These are phyloP conservation scores for Vicia villosa DNA, from an alignment of 306 rosid species.

Conservation along the genomic window DNA sequence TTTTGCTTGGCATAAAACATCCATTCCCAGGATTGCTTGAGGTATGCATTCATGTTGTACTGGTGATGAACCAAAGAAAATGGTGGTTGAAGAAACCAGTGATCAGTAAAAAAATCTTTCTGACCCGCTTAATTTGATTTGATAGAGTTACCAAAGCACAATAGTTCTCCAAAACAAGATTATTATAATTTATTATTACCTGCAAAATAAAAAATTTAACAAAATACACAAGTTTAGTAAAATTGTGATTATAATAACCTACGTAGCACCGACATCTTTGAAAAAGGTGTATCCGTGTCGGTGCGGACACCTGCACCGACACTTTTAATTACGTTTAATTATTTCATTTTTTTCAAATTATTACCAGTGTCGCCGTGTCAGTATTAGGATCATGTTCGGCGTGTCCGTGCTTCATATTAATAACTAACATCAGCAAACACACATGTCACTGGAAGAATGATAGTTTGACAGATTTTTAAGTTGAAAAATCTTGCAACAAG, in stretches of 20 bases:
- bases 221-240: background rate
- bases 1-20: constrained; percentile 97
- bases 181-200: constrained; percentile 86
- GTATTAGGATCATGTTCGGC: too few species aligned
- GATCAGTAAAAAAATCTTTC: constrained; percentile 76
- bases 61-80: constrained; percentile 85
- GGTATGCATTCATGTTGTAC: constrained; percentile 99
- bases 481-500: background rate
- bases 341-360: too few species aligned
- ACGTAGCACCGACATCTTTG: too few species aligned
- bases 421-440: constrained; percentile 11
- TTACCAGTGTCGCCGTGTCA: too few species aligned
- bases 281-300: too few species aligned
- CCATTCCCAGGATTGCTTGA: constrained; percentile 98
- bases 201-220: constrained; percentile 43
- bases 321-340: too few species aligned
- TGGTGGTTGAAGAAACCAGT: constrained; percentile 63
- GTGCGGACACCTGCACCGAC: too few species aligned
- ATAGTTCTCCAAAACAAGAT: constrained; percentile 73
- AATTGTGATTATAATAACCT: background rate
- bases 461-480: constrained; percentile 4
- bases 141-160: constrained; percentile 65
- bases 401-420: too few species aligned
- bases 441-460: constrained; percentile 3
- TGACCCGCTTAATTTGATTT: constrained; percentile 53